Evolutionary conservation across 192 early-diverging fungal genomes (phyloP), one percentile per base, ranked within the genome.

Genomic region (Diversispora epigaea): DNA sequence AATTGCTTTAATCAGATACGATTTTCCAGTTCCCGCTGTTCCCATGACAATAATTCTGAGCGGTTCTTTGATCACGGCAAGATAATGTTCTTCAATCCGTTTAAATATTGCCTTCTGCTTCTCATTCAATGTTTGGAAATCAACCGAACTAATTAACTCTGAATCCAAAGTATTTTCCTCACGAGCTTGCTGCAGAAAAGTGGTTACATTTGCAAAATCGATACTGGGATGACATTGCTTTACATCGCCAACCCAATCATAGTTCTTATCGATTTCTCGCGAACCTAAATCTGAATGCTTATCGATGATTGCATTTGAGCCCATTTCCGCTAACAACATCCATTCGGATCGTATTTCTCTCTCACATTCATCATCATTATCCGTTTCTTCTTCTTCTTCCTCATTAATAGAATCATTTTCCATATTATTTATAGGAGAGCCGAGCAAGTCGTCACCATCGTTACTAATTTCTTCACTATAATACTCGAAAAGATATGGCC

Each of bases 341-440:
- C 54, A 56, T 9, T 56, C 54, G n/a, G n/a, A 19, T n/a, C 54
- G 54, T 19, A 56, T 56, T n/a, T 56, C 54, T 56, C n/a, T 19
- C 54, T 56, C 54, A 17, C n/a, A 15, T 14, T 56, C 15, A n/a
- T 64, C 62, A 21, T 64, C 22, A 21, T 64, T 19, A 12, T 64
- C 8, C 6, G 4, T 3, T 64, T 64, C 62, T 32, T 64, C 25
- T 12, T 43, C 39, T 12, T 14, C 11, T 11, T 64, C 62, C 4
- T 64, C 62, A 43, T 64, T 5, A 14, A 5, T 9, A 64, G 4
- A 64, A 4, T 43, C 43, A 39, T 64, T 15, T 39, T 64, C 62
- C 39, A 43, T 64, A 40, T 64, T 64, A 64, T 39, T 32, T 64
- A 44, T 64, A 64, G 62, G 39, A 11, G 62, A 17, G 12, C 62